Percentiles rank a stretch among this genome's conserved stretches.
Evolutionary conservation across 164 flowering plant genomes (phyloP).

Genomic region (Chloranthus sessilifolius): DNA sequence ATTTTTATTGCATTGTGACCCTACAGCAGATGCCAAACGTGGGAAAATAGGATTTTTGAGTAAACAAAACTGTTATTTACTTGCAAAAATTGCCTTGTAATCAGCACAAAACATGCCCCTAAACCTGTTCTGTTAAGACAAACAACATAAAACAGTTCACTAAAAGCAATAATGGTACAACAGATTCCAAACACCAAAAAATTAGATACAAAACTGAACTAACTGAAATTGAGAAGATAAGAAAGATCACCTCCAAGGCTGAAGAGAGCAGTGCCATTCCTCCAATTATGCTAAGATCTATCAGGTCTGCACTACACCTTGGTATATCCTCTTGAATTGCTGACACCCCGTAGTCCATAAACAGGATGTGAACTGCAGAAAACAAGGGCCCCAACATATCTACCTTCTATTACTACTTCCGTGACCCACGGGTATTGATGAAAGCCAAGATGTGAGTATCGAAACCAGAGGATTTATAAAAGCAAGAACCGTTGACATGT

Average conservation of each 20-base stretch:
- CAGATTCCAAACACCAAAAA: no score
- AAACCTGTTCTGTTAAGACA: no score
- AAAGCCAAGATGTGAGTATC: conserved; percentile 68
- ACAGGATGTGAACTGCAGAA: conserved; percentile 56
- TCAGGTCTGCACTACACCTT: conserved; percentile 70
- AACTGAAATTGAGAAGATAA: no score
- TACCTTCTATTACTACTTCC: conserved; percentile 61
- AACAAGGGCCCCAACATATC: conserved; percentile 51
- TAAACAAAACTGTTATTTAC: no score
- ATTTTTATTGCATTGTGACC: no score
- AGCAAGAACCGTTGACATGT: conserved; percentile 77
- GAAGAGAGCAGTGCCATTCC: conserved; percentile 93
- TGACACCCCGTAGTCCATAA: conserved; percentile 66
- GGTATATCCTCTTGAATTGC: conserved; percentile 83
- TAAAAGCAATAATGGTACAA: background rate
- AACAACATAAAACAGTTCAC: no score
- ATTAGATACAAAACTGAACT: no score
- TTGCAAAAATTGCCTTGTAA: no score
- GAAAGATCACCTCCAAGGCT: conserved; percentile 66
- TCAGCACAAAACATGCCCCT: no score
- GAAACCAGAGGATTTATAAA: conserved; percentile 70
- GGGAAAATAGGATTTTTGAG: no score
- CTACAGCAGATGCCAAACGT: no score
- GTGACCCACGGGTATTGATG: conserved; percentile 70
- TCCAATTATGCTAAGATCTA: conserved; percentile 90